Percentiles rank a stretch among this genome's conserved stretches.
Conservation (phyloP, 352 stramenopile species). For the Globisporangium acanthophoron region DNA sequence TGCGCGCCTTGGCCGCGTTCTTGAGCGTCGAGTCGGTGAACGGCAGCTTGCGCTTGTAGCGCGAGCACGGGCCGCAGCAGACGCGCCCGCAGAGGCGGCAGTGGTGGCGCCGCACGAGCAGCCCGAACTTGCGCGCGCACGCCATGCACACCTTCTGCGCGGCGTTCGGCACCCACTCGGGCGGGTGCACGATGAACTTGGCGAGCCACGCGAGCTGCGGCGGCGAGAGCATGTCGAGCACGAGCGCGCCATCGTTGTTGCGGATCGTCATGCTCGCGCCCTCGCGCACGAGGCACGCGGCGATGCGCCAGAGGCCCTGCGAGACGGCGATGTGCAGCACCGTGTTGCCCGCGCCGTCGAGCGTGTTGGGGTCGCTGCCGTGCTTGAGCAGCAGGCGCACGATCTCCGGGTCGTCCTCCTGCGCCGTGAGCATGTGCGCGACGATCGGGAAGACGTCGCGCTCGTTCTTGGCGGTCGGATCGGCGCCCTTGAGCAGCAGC, state of each 20-base stretch:
- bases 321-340: conserved; percentile 77
- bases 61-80: conserved; percentile 74
- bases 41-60: conserved; percentile 62
- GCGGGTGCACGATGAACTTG: conserved; percentile 69
- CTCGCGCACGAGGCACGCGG: conserved; percentile 55
- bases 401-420: conserved; percentile 65
- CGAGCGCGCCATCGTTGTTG: conserved; percentile 67
- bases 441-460: conserved; percentile 73
- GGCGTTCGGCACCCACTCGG: conserved; percentile 66
- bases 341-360: conserved; percentile 64
- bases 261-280: conserved; percentile 65
- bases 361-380: conserved; percentile 70
- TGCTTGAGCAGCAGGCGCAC: conserved; percentile 70
- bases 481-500: conserved; percentile 45
- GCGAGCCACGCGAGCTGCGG: conserved; percentile 68
- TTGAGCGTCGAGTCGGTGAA: conserved; percentile 45
- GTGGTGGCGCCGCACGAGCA: conserved; percentile 75
- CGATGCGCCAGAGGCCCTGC: conserved; percentile 71
- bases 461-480: conserved; percentile 67
- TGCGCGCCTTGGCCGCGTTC: conserved; percentile 27
- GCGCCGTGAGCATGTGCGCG: conserved; percentile 65
- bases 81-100: conserved; percentile 80
- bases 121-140: conserved; percentile 56
- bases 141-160: conserved; percentile 70
- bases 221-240: conserved; percentile 69